phyloP scores from a whole-genome alignment of 768 basidiomycete genomes.

The Suillus hirtellus region DNA sequence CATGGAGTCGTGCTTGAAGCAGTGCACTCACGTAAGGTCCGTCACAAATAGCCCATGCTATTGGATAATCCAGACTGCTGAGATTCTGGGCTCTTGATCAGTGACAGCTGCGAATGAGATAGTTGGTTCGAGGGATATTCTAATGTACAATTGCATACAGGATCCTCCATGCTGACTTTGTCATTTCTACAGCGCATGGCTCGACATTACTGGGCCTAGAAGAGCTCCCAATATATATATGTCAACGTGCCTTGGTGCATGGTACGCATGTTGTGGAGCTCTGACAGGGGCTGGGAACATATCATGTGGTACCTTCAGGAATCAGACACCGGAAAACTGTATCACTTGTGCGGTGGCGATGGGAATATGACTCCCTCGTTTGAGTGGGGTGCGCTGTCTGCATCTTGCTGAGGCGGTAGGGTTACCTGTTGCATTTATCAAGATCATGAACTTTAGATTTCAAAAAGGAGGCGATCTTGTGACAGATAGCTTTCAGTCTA shows the following conservation, averaged over 20 bases:
- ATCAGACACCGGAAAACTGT: neutral
- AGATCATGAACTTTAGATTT: conserved; percentile 2
- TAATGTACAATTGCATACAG: neutral
- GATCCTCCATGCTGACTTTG: neutral
- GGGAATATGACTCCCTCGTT: conserved; percentile 4
- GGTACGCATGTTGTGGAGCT: conserved; percentile 5
- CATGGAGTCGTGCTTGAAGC: neutral
- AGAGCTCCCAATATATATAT: neutral
- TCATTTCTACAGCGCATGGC: neutral
- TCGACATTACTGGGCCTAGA: neutral
- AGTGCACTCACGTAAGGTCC: neutral
- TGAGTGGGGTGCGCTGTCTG: neutral
- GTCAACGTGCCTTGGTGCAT: conserved; percentile 1
- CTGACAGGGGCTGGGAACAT: conserved; percentile 7
- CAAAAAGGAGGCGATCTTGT: neutral
- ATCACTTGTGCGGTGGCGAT: neutral
- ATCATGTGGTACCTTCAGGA: neutral
- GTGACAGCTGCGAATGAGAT: neutral
- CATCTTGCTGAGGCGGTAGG: neutral
- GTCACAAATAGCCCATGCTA: neutral
- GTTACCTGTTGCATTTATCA: neutral
- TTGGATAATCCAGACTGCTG: neutral
- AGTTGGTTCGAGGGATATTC: neutral
- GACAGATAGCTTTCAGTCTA: neutral
- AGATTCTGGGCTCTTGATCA: neutral